phyloP scores from a whole-genome alignment of 2,329 filamentous ascomycete species.

The Onygena corvina region DNA sequence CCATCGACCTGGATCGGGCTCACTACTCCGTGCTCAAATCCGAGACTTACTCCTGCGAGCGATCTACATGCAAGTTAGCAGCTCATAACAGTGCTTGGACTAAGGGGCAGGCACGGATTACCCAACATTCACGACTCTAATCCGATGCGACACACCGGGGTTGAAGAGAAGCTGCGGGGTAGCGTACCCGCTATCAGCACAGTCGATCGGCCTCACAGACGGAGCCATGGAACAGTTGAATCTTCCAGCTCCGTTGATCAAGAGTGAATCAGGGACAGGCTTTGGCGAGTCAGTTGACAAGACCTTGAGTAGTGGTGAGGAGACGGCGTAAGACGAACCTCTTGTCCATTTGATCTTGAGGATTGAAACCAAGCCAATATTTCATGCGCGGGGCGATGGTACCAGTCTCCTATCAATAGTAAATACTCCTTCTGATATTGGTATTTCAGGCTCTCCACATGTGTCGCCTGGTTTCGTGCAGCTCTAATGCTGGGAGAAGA shows the following conservation, averaged over 20 bases:
- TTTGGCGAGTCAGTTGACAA: slow-evolving; percentile 15
- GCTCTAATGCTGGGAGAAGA: slow-evolving; percentile 14
- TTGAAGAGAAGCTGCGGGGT: slow-evolving; percentile 21
- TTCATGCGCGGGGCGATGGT: slow-evolving; percentile 33
- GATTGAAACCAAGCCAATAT: slow-evolving; percentile 36
- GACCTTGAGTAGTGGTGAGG: neutral
- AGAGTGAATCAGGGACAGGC: slow-evolving; percentile 39
- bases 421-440: slow-evolving; percentile 32
- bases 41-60: slow-evolving; percentile 31
- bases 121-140: slow-evolving; percentile 38
- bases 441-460: slow-evolving; percentile 14
- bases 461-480: slow-evolving; percentile 15
- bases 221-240: slow-evolving; percentile 39
- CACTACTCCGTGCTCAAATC: slow-evolving; percentile 23
- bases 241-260: slow-evolving; percentile 37
- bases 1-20: slow-evolving; percentile 34
- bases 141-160: slow-evolving; percentile 21
- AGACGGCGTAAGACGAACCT: slow-evolving; percentile 21
- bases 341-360: slow-evolving; percentile 34
- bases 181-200: slow-evolving; percentile 21
- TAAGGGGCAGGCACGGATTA: slow-evolving; percentile 14
- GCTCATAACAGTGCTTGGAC: neutral
- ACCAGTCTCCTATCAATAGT: slow-evolving; percentile 42
- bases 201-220: slow-evolving; percentile 37
- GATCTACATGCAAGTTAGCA: slow-evolving; percentile 20